Conservation (phyloP, 163 green algal species). For the Volvox carteri region DNA sequence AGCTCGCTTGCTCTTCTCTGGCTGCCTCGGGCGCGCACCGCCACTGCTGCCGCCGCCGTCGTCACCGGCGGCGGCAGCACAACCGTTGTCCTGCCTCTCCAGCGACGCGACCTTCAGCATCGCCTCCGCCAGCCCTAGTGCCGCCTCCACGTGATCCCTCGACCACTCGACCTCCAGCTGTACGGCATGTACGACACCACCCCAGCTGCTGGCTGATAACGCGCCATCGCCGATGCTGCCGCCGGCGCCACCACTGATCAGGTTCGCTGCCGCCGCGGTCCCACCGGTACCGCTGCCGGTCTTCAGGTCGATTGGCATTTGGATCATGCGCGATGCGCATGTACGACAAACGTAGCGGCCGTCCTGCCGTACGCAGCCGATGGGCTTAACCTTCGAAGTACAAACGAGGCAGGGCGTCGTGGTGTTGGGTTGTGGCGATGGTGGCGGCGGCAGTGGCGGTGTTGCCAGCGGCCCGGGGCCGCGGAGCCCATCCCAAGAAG, state of each 20-base stretch:
- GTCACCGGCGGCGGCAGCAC: not conserved
- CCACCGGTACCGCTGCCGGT: not conserved
- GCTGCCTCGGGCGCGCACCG: too few relatives aligned
- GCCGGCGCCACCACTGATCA: not conserved
- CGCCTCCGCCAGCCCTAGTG: not conserved
- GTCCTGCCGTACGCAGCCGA: not conserved
- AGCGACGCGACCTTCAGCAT: not conserved
- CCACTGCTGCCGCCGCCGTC: not conserved
- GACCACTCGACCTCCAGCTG: conserved; percentile 6
- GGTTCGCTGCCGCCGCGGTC: not conserved
- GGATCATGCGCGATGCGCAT: not conserved
- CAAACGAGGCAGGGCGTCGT: not conserved
- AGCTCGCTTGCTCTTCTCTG: not conserved
- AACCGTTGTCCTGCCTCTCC: too few relatives aligned
- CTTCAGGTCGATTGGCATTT: not conserved
- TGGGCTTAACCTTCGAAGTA: not conserved
- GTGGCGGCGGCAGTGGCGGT: not conserved
- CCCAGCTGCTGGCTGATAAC: not conserved
- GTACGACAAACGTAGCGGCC: conserved; percentile 4
- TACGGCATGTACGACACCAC: not conserved
- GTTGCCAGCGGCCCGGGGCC: too few relatives aligned
- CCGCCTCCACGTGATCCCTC: not conserved
- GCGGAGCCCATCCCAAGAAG: too few relatives aligned
- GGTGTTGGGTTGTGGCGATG: not conserved
- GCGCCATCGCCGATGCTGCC: not conserved